Percentiles rank a stretch among this genome's conserved stretches.
These are phyloP conservation scores for Tricholoma saponaceum DNA, from an alignment of 768 basidiomycete genomes.

Conservation along the genomic window DNA sequence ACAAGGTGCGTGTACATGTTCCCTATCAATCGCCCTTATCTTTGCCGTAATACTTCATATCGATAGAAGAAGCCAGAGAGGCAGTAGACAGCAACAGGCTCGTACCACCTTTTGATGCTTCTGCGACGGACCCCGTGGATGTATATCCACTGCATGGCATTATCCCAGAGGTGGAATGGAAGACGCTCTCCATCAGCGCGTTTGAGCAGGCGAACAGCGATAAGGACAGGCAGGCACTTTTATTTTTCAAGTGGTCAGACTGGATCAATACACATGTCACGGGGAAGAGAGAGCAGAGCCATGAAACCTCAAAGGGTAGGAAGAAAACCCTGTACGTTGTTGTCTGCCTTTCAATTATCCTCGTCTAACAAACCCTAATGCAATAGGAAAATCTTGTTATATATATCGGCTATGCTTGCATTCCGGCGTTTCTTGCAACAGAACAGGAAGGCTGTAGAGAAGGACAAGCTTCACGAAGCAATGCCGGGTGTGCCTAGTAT, in stretches of 20 bases:
- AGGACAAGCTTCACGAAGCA: slow-evolving; percentile 51
- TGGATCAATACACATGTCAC: slow-evolving; percentile 72
- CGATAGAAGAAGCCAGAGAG: slow-evolving; percentile 63
- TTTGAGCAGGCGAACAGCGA: slow-evolving; percentile 50
- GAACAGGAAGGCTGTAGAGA: slow-evolving; percentile 37
- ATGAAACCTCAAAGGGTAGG: slow-evolving; percentile 47
- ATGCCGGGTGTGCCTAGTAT: slow-evolving; percentile 55
- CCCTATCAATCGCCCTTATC: neutral
- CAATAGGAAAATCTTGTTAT: slow-evolving; percentile 67
- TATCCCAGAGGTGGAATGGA: slow-evolving; percentile 80
- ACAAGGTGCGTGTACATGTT: slow-evolving; percentile 42
- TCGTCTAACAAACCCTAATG: neutral
- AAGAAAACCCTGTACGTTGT: slow-evolving; percentile 57
- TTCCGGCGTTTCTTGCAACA: slow-evolving; percentile 48
- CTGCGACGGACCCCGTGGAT: slow-evolving; percentile 67
- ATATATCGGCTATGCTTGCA: slow-evolving; percentile 78
- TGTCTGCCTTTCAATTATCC: slow-evolving; percentile 20
- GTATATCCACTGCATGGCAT: slow-evolving; percentile 72
- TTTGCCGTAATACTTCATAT: slow-evolving; percentile 3
- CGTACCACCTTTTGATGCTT: slow-evolving; percentile 69
- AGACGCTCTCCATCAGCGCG: slow-evolving; percentile 53
- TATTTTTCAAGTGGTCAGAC: slow-evolving; percentile 58
- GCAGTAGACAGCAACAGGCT: slow-evolving; percentile 60
- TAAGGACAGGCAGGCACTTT: slow-evolving; percentile 45
- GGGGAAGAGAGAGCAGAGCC: slow-evolving; percentile 28